Evolutionary conservation across 2,329 filamentous ascomycete genomes (phyloP), one percentile per base, ranked within the genome.

Genomic region (Pseudomassariella vexata): DNA sequence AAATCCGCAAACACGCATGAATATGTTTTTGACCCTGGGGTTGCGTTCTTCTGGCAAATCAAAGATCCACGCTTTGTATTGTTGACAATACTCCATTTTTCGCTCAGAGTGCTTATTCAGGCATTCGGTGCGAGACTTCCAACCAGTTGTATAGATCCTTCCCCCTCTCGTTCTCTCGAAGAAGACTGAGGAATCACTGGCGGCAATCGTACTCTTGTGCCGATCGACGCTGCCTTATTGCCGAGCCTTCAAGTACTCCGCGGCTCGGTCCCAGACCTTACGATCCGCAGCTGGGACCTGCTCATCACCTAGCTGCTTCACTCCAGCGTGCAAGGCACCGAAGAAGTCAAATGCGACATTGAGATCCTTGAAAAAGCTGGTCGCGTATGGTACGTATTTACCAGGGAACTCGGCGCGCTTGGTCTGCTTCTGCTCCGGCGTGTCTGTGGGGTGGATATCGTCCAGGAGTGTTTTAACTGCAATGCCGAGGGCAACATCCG

Each of bases 401-500:
- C 49, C 52, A 3, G 70, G 67, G 48, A 79, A 80, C 6, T 59
- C 56, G n/a, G 57, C 41, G 37, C 70, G 65, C 36, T 68, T 68
- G 4, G 48, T 43, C 15, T 59, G 54, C 28, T 66, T 64, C 33
- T 59, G 50, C 32, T 72, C 66, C 3, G 57, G 58, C 8, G 72
- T 66, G 39, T 83, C 72, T 7, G 65, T 60, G 14, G 70, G 68
- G 30, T 76, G 71, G 29, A 88, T 65, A 37, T 88, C 83, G 44
- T 87, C 82, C 15, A 87, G 70, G 51, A 85, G 85, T 7, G 82
- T 86, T 57, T 87, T 85, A 24, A 88, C 77, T 1, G 85, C 84
- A 39, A 92, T 85, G 18, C 82, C 84, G 20, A 92, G 70, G 9
- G 78, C 82, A 28, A 85, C 81, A 48, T 89, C 82, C 9, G 82